Evolutionary conservation across 805 yeast genomes (phyloP), one percentile per base, ranked within the genome.

Genomic region (Wilhelminamyces savonicus): DNA sequence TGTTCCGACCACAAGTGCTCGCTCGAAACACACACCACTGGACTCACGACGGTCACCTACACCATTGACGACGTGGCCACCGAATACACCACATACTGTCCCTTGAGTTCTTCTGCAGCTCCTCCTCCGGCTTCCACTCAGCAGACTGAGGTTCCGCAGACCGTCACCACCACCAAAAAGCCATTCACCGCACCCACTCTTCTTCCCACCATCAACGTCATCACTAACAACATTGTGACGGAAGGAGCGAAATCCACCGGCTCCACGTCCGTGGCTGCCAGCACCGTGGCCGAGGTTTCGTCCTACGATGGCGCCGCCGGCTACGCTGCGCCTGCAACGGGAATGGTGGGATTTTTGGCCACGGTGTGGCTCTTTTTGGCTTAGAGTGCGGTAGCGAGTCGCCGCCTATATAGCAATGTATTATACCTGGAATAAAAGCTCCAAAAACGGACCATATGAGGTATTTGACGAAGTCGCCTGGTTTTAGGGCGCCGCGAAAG

Each of bases 221-320:
- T 64, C 30, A 58, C 69, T 16, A 48, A 59, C 41, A 59, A 60
- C 43, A 62, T 64, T 26, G 39, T 53, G 10, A 64, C 70, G 13
- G 53, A 61, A 35, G 40, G 59, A 12, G 44, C 53, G n/a, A 12
- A 3, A 3, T 11, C n/a, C 16, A 14, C 31, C 16, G 16, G 20
- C 16, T 17, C 8, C 8, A 12, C 22, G 6, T 13, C 24, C 6
- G 12, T 32, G 4, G 17, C 27, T 9, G 11, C 31, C 2, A 16
- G 27, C 6, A 12, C 37, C 8, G 25, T 36, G 17, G 32, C 40
- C 8, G 9, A 26, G 13, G 19, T 38, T 24, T 36, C 50, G 11
- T 39, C 50, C 6, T 58, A 47, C 42, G 55, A 52, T 33, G 66
- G 57, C 20, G 50, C 46, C 23, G n/a, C n/a, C n/a, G n/a, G n/a